phyloP scores from a whole-genome alignment of 2,329 filamentous ascomycete species.

The Aphanocladium album region DNA sequence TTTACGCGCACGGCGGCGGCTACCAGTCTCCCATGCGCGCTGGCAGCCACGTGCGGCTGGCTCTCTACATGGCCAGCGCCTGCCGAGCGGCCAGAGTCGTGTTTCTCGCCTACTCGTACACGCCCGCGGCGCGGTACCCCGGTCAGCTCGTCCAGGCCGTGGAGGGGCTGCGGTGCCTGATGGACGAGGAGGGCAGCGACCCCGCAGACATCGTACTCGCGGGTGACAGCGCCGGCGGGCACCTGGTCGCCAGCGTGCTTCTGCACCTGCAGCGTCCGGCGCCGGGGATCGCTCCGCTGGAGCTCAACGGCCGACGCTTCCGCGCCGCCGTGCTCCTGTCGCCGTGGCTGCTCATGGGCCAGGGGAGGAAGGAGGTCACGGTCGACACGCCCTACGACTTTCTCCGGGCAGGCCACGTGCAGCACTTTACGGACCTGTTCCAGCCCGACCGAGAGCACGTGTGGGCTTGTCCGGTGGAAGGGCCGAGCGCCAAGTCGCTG shows the following conservation, averaged over 20 bases:
- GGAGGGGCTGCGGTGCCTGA: constrained; percentile 17
- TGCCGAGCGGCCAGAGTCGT: constrained; percentile 14
- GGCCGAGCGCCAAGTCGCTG: background rate
- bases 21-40: constrained; percentile 18
- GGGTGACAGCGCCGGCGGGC: constrained; percentile 20
- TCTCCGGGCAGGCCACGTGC: background rate
- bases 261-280: constrained; percentile 18
- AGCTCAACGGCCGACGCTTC: constrained; percentile 4
- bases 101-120: constrained; percentile 21
- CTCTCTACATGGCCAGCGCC: constrained; percentile 10
- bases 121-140: constrained; percentile 18
- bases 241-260: constrained; percentile 17
- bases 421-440: background rate
- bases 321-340: constrained; percentile 15
- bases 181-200: constrained; percentile 1
- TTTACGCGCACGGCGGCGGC: constrained; percentile 22
- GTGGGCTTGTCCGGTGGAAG: background rate
- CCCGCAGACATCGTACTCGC: constrained; percentile 17
- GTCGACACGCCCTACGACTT: constrained; percentile 11
- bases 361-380: constrained; percentile 12
- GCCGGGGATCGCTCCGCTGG: background rate
- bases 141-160: constrained; percentile 19
- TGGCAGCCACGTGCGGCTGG: constrained; percentile 17
- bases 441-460: background rate
- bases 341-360: constrained; percentile 17